A percentile compares a stretch with the other conserved stretches of the same genome.
Evolutionary conservation across 176 grass and related monocot species (phyloP).

Genomic region (Leersia perrieri): DNA sequence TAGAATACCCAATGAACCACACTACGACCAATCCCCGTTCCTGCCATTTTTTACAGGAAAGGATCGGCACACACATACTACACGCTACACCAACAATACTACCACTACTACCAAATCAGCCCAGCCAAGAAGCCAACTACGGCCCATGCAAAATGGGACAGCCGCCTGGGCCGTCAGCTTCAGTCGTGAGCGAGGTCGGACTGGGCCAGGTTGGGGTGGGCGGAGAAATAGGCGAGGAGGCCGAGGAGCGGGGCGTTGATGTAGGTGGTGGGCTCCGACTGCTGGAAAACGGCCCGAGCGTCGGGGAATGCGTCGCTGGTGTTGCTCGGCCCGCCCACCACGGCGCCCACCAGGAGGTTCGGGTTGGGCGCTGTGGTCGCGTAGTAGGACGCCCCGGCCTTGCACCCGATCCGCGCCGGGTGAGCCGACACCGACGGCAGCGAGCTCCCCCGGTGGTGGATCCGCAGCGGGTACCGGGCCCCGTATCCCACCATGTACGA

Average conservation of each 20-base stretch:
- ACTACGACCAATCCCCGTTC: conserved; percentile 45
- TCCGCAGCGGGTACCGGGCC: conserved; percentile 54
- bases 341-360: conserved; percentile 71
- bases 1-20: background rate
- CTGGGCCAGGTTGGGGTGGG: conserved; percentile 52
- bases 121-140: too few relatives aligned
- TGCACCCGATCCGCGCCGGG: conserved; percentile 64
- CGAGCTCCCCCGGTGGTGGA: conserved; percentile 89
- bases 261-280: conserved; percentile 88
- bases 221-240: conserved; percentile 76
- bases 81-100: background rate
- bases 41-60: conserved; percentile 59
- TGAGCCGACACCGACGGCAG: conserved; percentile 60
- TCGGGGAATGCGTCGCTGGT: conserved; percentile 71
- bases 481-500: conserved; percentile 98
- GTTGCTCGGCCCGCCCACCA: conserved; percentile 78
- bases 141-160: background rate
- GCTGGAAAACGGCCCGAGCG: conserved; percentile 65
- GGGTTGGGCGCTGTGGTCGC: conserved; percentile 59
- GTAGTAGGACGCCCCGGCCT: conserved; percentile 66
- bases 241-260: conserved; percentile 82
- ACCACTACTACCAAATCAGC: background rate
- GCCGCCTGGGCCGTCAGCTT: background rate
- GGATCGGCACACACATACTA: conserved; percentile 22
- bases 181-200: background rate